These are phyloP conservation scores for Rubia tinctorum DNA, from an alignment of 305 asterid genomes.

Conservation along the genomic window DNA sequence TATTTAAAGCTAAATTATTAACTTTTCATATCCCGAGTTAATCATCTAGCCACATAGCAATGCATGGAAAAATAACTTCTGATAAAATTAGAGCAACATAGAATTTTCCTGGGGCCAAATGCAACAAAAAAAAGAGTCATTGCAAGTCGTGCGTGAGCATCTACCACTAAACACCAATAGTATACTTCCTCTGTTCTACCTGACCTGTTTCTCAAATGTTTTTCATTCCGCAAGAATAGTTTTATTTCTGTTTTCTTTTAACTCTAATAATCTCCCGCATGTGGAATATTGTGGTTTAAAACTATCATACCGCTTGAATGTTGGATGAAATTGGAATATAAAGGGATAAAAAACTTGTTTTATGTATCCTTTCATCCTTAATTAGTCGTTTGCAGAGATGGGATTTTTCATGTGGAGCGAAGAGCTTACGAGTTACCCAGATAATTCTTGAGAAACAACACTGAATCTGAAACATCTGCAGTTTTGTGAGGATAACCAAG, in stretches of 20 bases:
- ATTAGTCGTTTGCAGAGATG: background rate
- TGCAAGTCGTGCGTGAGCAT: background rate
- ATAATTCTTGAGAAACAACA: background rate
- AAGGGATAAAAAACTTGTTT: background rate
- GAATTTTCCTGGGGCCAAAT: background rate
- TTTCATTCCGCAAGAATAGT: background rate
- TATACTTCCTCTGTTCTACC: background rate
- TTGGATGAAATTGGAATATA: no score
- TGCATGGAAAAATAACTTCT: background rate
- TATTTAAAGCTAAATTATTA: background rate
- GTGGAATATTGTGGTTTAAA: background rate
- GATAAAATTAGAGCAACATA: background rate
- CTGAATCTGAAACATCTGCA: background rate
- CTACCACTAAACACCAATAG: background rate
- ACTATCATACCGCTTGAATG: background rate
- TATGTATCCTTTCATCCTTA: background rate
- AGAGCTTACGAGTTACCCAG: background rate
- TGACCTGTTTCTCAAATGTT: background rate
- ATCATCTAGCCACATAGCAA: background rate
- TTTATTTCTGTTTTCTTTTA: background rate
- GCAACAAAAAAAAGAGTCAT: background rate
- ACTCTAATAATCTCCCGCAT: no score
- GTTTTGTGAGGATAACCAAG: background rate
- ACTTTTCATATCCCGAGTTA: background rate
- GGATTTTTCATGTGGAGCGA: background rate